A percentile compares a stretch with the other conserved stretches of the same genome.
Conservation (phyloP, 257 asterid genomes). For the Ajuga chamaepitys region DNA sequence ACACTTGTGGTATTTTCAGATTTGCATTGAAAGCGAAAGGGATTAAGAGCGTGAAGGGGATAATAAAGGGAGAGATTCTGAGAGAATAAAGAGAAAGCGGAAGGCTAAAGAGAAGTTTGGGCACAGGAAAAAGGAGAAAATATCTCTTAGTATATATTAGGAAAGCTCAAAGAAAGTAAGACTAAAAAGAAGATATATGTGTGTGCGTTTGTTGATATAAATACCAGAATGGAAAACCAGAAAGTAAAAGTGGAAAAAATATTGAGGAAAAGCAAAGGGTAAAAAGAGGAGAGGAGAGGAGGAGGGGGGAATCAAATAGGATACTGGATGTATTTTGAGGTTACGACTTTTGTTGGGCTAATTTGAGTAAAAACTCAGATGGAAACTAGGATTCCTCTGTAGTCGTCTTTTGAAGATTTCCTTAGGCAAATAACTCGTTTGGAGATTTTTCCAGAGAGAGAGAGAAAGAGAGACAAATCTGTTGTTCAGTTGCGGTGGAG, state of each 20-base stretch:
- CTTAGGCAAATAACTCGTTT: background rate
- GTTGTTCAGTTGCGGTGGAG: conserved; percentile 28
- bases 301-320: conserved; percentile 22
- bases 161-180: conserved; percentile 16
- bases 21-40: conserved; percentile 58
- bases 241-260: background rate
- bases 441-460: conserved; percentile 5
- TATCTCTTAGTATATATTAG: conserved; percentile 6
- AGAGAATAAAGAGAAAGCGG: conserved; percentile 56
- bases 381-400: conserved; percentile 31
- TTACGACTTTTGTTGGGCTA: conserved; percentile 15
- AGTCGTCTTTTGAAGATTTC: conserved; percentile 7
- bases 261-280: background rate
- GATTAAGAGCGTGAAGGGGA: conserved; percentile 14
- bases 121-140: conserved; percentile 1
- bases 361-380: conserved; percentile 33
- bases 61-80: conserved; percentile 24
- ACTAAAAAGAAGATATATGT: conserved; percentile 19
- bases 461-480: conserved; percentile 14
- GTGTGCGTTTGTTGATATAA: conserved; percentile 10
- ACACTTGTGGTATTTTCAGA: conserved; percentile 29
- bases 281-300: conserved; percentile 15
- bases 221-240: too few species aligned
- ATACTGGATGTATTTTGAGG: conserved; percentile 14
- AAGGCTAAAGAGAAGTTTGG: conserved; percentile 27